phyloP scores from a whole-genome alignment of 164 flowering plant genomes.

The Chimonanthus praecox region DNA sequence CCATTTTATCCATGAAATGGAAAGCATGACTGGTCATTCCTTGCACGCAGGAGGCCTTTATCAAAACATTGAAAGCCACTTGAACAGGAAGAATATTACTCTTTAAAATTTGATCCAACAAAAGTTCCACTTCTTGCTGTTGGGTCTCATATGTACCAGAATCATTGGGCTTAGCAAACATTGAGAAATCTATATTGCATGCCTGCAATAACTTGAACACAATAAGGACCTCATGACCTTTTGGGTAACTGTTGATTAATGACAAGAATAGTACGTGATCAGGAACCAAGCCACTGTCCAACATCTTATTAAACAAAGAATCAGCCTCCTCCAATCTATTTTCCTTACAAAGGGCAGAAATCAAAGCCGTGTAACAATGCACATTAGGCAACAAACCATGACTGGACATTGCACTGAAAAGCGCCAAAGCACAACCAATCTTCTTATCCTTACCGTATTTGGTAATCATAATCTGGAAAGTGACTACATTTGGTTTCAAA shows the following conservation, averaged over 20 bases:
- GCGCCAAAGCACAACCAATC: constrained; percentile 35
- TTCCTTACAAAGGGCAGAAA: constrained; percentile 38
- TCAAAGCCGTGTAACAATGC: constrained; percentile 45
- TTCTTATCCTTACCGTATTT: constrained; percentile 42
- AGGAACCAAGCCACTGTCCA: constrained; percentile 36
- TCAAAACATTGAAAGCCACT: constrained; percentile 33
- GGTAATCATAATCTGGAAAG: constrained; percentile 39
- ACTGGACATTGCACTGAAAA: constrained; percentile 28
- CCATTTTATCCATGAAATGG: constrained; percentile 36
- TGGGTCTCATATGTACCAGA: constrained; percentile 1
- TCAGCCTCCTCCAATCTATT: constrained; percentile 30
- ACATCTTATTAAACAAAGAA: constrained; percentile 34
- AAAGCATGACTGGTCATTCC: constrained; percentile 36
- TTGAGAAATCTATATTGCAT: constrained; percentile 24
- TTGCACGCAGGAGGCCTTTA: constrained; percentile 41
- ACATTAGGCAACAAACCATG: constrained; percentile 29
- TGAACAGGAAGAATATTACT: constrained; percentile 21
- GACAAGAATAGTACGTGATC: constrained; percentile 41
- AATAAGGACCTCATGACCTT: constrained; percentile 33
- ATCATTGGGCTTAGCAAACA: not conserved
- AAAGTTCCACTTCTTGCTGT: constrained; percentile 31
- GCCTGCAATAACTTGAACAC: constrained; percentile 35
- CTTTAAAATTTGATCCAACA: constrained; percentile 34
- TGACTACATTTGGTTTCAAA: constrained; percentile 34
- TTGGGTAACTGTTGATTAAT: constrained; percentile 29